Percentiles rank a stretch among this genome's conserved stretches.
Evolutionary conservation across 495 filamentous ascomycete species (phyloP).

Genomic region (Penicillium waksmanii): DNA sequence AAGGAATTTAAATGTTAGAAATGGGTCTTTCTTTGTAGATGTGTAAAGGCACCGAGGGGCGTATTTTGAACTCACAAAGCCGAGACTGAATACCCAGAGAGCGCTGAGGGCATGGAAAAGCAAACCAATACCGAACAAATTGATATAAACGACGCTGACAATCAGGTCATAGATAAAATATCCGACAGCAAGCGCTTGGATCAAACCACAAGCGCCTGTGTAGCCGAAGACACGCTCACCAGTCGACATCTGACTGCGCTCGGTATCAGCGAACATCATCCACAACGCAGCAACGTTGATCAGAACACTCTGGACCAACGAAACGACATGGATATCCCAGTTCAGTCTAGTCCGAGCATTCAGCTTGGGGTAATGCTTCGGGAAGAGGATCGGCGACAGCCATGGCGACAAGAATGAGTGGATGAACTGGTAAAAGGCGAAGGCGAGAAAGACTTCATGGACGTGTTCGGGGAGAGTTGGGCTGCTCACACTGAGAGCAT

Average conservation of each 20-base stretch:
- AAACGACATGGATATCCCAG: slow-evolving; percentile 98
- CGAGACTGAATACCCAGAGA: slow-evolving; percentile 82
- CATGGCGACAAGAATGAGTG: slow-evolving; percentile 73
- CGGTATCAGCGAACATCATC: slow-evolving; percentile 78
- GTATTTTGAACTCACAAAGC: slow-evolving; percentile 72
- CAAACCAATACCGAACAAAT: slow-evolving; percentile 86
- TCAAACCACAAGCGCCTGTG: slow-evolving; percentile 76
- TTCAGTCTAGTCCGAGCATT: slow-evolving; percentile 73
- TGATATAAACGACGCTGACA: slow-evolving; percentile 69
- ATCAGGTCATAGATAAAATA: slow-evolving; percentile 95
- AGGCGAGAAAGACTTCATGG: slow-evolving; percentile 82
- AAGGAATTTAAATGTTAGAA: background rate
- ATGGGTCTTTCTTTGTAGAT: background rate
- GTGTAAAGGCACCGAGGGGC: background rate
- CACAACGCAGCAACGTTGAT: slow-evolving; percentile 80
- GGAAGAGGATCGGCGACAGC: slow-evolving; percentile 70
- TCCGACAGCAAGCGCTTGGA: slow-evolving; percentile 84
- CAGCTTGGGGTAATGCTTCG: slow-evolving; percentile 70
- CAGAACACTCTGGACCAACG: slow-evolving; percentile 80
- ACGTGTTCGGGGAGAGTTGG: slow-evolving; percentile 79
- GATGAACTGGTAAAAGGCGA: slow-evolving; percentile 76
- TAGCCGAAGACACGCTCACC: slow-evolving; percentile 89
- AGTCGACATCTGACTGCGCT: slow-evolving; percentile 71
- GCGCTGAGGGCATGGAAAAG: slow-evolving; percentile 88
- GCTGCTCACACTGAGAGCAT: slow-evolving; percentile 57